Conservation (phyloP, 495 filamentous ascomycete genomes). For the Talaromyces nanjingensis region DNA sequence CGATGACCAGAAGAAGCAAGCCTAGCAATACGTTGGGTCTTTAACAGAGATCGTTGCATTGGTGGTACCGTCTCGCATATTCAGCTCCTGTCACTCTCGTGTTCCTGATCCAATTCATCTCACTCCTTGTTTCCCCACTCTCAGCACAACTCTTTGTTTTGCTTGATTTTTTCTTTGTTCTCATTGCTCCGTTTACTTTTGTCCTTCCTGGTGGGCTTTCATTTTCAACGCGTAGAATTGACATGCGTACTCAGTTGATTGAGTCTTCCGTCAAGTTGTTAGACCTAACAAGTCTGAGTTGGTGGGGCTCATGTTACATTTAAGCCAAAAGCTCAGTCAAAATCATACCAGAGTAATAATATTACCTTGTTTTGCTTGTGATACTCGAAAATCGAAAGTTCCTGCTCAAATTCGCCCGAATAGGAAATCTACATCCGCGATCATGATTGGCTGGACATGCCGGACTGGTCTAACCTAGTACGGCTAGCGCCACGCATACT, state of each 20-base stretch:
- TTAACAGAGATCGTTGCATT: neutral
- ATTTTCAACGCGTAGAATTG: neutral
- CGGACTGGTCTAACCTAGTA: neutral
- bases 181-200: neutral
- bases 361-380: neutral
- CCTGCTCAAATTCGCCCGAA: neutral
- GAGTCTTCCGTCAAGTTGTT: neutral
- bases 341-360: neutral
- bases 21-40: neutral
- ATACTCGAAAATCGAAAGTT: neutral
- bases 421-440: neutral
- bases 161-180: neutral
- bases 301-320: too few relatives aligned
- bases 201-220: neutral
- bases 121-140: too few relatives aligned
- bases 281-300: too few relatives aligned
- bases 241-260: neutral
- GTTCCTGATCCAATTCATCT: neutral
- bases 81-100: neutral
- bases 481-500: neutral
- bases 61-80: neutral
- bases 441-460: neutral
- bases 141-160: neutral
- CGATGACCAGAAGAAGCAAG: neutral
- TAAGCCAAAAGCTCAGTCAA: neutral